phyloP scores from a whole-genome alignment of 2,329 filamentous ascomycete genomes.

The Coniochaeta ligniaria region DNA sequence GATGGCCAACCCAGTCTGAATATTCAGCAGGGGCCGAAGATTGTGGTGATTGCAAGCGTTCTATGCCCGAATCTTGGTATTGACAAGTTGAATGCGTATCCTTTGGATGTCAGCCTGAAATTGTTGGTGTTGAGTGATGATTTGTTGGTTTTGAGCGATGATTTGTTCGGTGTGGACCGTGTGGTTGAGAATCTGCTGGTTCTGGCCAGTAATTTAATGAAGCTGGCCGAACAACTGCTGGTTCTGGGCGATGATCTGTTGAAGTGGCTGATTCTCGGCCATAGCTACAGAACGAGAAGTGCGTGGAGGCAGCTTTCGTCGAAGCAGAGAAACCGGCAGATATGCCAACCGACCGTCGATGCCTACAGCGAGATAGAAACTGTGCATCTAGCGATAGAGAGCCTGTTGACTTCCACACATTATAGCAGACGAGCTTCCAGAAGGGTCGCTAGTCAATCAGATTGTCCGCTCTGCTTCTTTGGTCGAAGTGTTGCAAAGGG shows the following conservation, averaged over 20 bases:
- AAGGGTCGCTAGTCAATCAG: no score
- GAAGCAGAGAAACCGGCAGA: no score
- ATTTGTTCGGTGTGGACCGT: constrained; percentile 5
- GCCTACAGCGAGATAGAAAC: no score
- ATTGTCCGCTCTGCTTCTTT: no score
- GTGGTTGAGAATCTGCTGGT: neutral
- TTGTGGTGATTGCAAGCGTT: neutral
- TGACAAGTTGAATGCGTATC: neutral
- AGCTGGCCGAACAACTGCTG: constrained; percentile 18
- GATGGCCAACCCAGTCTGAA: neutral
- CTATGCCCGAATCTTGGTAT: neutral
- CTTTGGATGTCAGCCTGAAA: neutral
- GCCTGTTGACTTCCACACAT: no score
- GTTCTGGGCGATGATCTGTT: constrained; percentile 12
- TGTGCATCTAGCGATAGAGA: no score
- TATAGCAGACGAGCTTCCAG: no score
- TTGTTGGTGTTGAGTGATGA: neutral
- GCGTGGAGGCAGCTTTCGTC: no score
- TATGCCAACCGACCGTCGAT: no score
- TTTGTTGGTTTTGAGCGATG: neutral
- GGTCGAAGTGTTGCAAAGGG: no score
- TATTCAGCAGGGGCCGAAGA: neutral
- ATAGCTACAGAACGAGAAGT: neutral
- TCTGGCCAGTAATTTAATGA: constrained; percentile 6
- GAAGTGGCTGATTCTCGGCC: no score